Base-by-base conservation (phyloP, 768 basidiomycete genomes). In the Russula dissimulans region DNA sequence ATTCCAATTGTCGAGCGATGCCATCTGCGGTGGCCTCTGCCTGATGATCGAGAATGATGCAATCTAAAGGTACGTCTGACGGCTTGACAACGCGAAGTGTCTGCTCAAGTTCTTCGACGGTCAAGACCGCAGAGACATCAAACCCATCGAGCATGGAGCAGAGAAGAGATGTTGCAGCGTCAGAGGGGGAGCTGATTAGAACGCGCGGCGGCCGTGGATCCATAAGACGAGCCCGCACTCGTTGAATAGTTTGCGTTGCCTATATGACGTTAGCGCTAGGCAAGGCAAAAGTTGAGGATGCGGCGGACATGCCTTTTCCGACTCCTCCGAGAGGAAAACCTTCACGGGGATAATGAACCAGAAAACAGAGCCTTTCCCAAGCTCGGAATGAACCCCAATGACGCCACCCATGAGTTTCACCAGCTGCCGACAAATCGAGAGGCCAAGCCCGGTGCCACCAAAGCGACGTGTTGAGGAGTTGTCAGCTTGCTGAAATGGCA, bases 401-500 rank as follows among this genome's bases (percentile, higher is more conserved):
- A 79, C 81, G 22, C 87, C 87, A 18, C 84, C 82, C 80, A 88
- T 84, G n/a, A 87, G 77, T 66, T 85, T 85, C 48, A 87, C 86
- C 38, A 89, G 73, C 64, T 87, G 84, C 14, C 85, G 79, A 8
- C 85, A 87, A 64, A 89, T 89, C 6, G 84, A 86, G 26, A 88
- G 72, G 18, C 87, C 87, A 9, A 89, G 70, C 10, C 87, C 87
- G n/a, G 87, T 88, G 3, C 87, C 87, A 48, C 87, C 87, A 67
- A 86, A 89, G 7, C 82, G 78, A 31, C 87, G 81, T 7, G 87
- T 88, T 0, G 85, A 86, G 0, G 86, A 87, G 63, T 85, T 87
- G 74, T 88, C 87, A 10, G 86, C 86, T 71, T 89, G 87, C 64
- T 85, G 84, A 65, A 89, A 89, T 9, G 87, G 87, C 18, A 84